Percentiles rank a stretch among this genome's conserved stretches.
Evolutionary conservation across 2,329 filamentous ascomycete genomes (phyloP).

Genomic region (Orbilia quercus): DNA sequence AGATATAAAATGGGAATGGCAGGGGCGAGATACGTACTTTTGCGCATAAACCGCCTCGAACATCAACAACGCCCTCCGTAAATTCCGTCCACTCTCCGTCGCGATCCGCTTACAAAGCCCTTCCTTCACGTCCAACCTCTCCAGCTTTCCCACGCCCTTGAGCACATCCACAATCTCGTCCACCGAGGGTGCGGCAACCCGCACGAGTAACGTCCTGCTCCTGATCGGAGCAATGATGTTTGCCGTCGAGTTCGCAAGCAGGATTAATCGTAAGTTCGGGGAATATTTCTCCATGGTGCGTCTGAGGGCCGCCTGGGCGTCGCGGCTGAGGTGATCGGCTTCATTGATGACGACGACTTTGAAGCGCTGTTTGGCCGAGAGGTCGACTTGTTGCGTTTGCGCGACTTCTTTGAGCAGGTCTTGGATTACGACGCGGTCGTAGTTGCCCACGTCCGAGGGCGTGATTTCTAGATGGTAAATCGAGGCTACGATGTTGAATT

Average conservation of each 20-base stretch:
- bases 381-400: slow-evolving; percentile 98
- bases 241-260: slow-evolving; percentile 93
- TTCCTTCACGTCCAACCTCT: slow-evolving; percentile 77
- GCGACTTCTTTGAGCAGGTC: slow-evolving; percentile 97
- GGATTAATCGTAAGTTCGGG: slow-evolving; percentile 88
- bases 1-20: background rate
- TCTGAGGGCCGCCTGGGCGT: slow-evolving; percentile 93
- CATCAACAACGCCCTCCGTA: slow-evolving; percentile 91
- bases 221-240: slow-evolving; percentile 99
- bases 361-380: slow-evolving; percentile 88
- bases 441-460: slow-evolving; percentile 93
- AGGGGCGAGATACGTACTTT: slow-evolving; percentile 73
- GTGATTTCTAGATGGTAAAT: slow-evolving; percentile 99
- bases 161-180: slow-evolving; percentile 84
- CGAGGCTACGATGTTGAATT: slow-evolving; percentile 98
- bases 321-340: slow-evolving; percentile 90
- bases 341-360: slow-evolving; percentile 99
- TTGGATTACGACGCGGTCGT: slow-evolving; percentile 94
- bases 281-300: slow-evolving; percentile 99
- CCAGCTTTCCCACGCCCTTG: slow-evolving; percentile 70
- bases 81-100: slow-evolving; percentile 86
- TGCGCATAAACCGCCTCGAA: slow-evolving; percentile 97
- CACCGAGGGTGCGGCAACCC: slow-evolving; percentile 88
- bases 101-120: slow-evolving; percentile 84
- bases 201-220: slow-evolving; percentile 87